phyloP scores from a whole-genome alignment of 202 grass and related monocot species.

The Bolboschoenoplectus hybrid region DNA sequence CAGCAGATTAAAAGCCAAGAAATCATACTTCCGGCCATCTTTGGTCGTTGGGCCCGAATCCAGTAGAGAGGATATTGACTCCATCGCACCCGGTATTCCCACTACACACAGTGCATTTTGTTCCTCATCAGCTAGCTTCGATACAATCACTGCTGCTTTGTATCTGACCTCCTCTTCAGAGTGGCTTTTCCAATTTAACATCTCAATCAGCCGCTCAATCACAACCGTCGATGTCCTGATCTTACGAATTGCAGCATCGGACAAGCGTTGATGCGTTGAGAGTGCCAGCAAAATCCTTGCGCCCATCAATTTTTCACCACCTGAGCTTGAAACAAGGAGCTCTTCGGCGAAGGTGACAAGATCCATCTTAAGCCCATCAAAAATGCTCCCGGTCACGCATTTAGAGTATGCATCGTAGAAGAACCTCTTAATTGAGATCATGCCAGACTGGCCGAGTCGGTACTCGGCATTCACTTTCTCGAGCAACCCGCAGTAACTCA shows the following conservation, averaged over 20 bases:
- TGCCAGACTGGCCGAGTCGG: slow-evolving; percentile 34
- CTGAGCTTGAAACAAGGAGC: slow-evolving; percentile 46
- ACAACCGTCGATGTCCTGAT: slow-evolving; percentile 44
- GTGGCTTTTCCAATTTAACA: slow-evolving; percentile 64
- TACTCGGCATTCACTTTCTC: slow-evolving; percentile 38
- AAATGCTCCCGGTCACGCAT: slow-evolving; percentile 57
- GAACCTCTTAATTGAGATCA: slow-evolving; percentile 40
- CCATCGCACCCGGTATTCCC: slow-evolving; percentile 56
- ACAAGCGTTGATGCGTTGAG: slow-evolving; percentile 44
- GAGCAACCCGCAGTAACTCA: slow-evolving; percentile 29
- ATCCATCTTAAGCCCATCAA: slow-evolving; percentile 64
- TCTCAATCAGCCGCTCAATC: slow-evolving; percentile 63
- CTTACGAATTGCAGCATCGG: slow-evolving; percentile 49
- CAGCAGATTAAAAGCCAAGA: slow-evolving; percentile 54
- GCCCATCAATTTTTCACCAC: slow-evolving; percentile 45
- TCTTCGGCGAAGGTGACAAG: slow-evolving; percentile 57
- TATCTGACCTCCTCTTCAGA: slow-evolving; percentile 51
- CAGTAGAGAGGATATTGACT: slow-evolving; percentile 56
- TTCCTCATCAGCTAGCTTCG: slow-evolving; percentile 48
- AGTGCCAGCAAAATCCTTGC: slow-evolving; percentile 47
- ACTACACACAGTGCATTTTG: slow-evolving; percentile 51
- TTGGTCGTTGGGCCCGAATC: slow-evolving; percentile 18
- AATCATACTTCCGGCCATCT: not conserved
- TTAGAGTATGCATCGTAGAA: slow-evolving; percentile 72
- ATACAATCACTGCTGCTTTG: slow-evolving; percentile 51